Conservation (phyloP, 805 yeast species). For the Yamadazyma olivae region DNA sequence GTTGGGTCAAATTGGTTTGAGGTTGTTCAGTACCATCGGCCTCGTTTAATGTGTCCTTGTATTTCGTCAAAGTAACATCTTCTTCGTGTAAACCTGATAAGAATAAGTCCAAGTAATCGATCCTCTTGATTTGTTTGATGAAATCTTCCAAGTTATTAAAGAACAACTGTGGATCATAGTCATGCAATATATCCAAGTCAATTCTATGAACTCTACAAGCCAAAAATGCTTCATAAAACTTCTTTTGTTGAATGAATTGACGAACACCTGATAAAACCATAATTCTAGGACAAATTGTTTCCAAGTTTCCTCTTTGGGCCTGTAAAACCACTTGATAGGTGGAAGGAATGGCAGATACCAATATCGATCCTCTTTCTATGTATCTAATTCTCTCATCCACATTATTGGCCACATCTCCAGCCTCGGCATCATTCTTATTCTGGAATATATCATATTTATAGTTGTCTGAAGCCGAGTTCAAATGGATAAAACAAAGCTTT, state of each 20-base stretch:
- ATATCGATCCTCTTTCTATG: conserved; percentile 87
- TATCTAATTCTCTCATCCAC: conserved; percentile 82
- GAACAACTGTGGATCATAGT: conserved; percentile 75
- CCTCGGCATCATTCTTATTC: conserved; percentile 19
- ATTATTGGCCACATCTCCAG: conserved; percentile 8
- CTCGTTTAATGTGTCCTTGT: conserved; percentile 61
- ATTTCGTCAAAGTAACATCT: conserved; percentile 79
- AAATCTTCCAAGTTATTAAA: conserved; percentile 60
- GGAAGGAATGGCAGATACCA: conserved; percentile 79
- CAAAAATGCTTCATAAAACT: conserved; percentile 71
- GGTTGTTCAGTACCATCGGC: conserved; percentile 10
- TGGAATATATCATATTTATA: conserved; percentile 35
- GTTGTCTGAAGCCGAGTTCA: conserved; percentile 37
- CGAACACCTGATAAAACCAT: conserved; percentile 87
- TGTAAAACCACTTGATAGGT: conserved; percentile 80
- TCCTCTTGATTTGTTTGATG: conserved; percentile 63
- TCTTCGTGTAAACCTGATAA: conserved; percentile 83
- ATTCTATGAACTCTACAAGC: conserved; percentile 90
- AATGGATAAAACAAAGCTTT: conserved; percentile 75
- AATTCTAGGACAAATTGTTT: conserved; percentile 89
- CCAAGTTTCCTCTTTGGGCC: conserved; percentile 95
- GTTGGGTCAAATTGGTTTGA: conserved; percentile 1
- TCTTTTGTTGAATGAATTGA: conserved; percentile 51
- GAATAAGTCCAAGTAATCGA: conserved; percentile 81
- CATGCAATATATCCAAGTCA: conserved; percentile 85